These are phyloP conservation scores for Rostrohypoxylon terebratum DNA, from an alignment of 495 filamentous ascomycete species.

Conservation along the genomic window DNA sequence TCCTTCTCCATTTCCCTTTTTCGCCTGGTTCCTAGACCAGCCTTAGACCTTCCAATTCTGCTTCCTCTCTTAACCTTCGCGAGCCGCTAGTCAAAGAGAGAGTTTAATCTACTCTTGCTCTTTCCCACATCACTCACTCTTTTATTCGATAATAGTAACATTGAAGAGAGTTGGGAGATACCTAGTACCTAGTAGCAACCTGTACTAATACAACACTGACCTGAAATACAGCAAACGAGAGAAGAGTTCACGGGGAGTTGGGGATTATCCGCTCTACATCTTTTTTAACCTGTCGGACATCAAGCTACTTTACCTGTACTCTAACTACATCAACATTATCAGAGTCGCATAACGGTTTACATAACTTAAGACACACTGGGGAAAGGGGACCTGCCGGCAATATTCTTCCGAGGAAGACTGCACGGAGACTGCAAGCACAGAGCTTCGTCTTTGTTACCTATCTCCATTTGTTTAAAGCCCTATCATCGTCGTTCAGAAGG, in stretches of 20 bases:
- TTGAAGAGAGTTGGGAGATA: constrained; percentile 1
- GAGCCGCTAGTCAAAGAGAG: neutral
- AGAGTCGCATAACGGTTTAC: constrained; percentile 27
- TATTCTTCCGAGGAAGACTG: constrained; percentile 39
- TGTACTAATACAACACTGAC: constrained; percentile 28
- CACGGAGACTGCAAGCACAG: constrained; percentile 60
- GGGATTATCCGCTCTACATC: constrained; percentile 31
- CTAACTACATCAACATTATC: constrained; percentile 28
- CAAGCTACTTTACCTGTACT: constrained; percentile 35
- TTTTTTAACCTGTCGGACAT: constrained; percentile 33
- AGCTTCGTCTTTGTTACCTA: constrained; percentile 62
- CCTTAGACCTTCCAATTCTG: neutral
- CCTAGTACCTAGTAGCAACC: too few relatives aligned
- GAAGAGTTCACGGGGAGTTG: constrained; percentile 25
- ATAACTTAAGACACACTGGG: constrained; percentile 19
- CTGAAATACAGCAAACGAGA: constrained; percentile 15
- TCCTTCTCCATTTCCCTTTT: constrained; percentile 13
- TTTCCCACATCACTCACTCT: neutral
- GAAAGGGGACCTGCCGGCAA: constrained; percentile 29
- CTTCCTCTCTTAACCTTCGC: neutral
- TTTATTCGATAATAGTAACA: constrained; percentile 4
- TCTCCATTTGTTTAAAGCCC: constrained; percentile 49
- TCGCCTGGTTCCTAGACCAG: constrained; percentile 2
- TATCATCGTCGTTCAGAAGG: constrained; percentile 20
- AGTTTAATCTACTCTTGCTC: neutral